These are phyloP conservation scores for Elongisporangium undulatum DNA, from an alignment of 352 stramenopile genomes.

Conservation along the genomic window DNA sequence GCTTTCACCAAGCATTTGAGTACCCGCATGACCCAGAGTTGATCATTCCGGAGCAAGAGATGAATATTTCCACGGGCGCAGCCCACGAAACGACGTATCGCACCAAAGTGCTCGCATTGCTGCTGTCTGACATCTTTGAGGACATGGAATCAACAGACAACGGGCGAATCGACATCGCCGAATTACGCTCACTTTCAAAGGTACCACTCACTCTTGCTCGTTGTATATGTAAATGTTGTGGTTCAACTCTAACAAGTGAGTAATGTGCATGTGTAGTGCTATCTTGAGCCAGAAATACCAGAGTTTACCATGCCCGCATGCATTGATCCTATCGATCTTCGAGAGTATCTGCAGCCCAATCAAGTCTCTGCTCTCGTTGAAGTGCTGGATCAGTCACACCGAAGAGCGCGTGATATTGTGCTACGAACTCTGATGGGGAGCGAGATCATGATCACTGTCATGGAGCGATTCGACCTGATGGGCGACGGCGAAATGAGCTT, in stretches of 20 bases:
- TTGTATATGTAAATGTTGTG: neutral
- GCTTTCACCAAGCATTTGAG: conserved; percentile 21
- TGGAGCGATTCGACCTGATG: conserved; percentile 46
- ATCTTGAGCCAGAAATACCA: conserved; percentile 1
- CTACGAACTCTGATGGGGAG: conserved; percentile 47
- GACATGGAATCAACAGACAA: conserved; percentile 58
- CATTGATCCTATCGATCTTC: conserved; percentile 11
- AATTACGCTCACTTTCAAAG: conserved; percentile 59
- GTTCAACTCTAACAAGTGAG: neutral
- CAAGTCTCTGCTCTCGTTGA: conserved; percentile 17
- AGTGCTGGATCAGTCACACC: conserved; percentile 20
- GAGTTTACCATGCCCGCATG: conserved; percentile 7
- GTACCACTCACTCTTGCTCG: conserved; percentile 5
- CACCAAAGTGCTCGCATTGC: conserved; percentile 25
- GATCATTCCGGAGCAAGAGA: neutral
- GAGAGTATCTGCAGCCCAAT: conserved; percentile 7
- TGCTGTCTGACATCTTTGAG: conserved; percentile 66
- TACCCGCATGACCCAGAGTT: neutral
- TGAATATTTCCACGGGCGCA: neutral
- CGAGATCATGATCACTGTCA: conserved; percentile 22
- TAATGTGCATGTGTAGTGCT: conserved; percentile 1
- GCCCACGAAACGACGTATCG: conserved; percentile 19
- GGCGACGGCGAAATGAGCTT: conserved; percentile 57
- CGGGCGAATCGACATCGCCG: conserved; percentile 62
- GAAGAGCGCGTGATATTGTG: conserved; percentile 12